Conservation (phyloP, 805 yeast genomes). For the Zygosaccharomyces pseudorouxii region DNA sequence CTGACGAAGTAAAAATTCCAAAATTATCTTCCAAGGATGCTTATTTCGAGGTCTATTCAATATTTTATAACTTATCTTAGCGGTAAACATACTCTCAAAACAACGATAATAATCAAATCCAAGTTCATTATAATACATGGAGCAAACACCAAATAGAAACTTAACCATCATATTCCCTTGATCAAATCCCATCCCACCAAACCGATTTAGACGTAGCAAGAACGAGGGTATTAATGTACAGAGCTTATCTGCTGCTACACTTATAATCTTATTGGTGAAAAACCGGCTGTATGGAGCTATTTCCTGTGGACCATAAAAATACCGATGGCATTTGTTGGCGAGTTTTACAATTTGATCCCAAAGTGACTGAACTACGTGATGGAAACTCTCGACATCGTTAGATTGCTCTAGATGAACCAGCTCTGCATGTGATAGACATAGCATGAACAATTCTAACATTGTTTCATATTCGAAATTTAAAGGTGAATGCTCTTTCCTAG, state of each 20-base stretch:
- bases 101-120: constrained; percentile 30
- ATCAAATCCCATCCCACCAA: constrained; percentile 9
- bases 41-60: constrained; percentile 20
- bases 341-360: constrained; percentile 23
- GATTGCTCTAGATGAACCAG: constrained; percentile 24
- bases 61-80: constrained; percentile 28
- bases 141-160: constrained; percentile 21
- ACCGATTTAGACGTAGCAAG: constrained; percentile 24
- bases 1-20: constrained; percentile 24
- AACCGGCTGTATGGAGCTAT: constrained; percentile 22
- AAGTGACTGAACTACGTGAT: constrained; percentile 17
- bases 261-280: constrained; percentile 29
- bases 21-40: constrained; percentile 28
- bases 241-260: constrained; percentile 24
- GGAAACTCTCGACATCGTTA: constrained; percentile 12
- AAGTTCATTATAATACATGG: constrained; percentile 31
- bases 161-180: constrained; percentile 17
- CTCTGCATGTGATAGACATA: constrained; percentile 22
- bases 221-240: constrained; percentile 27
- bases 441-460: constrained; percentile 20
- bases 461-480: constrained; percentile 24
- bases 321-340: constrained; percentile 19
- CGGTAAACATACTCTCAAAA: constrained; percentile 31
- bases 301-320: constrained; percentile 15
- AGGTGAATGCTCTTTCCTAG: constrained; percentile 1